phyloP scores from a whole-genome alignment of 805 yeast genomes.

The Blastobotrys attinorum region DNA sequence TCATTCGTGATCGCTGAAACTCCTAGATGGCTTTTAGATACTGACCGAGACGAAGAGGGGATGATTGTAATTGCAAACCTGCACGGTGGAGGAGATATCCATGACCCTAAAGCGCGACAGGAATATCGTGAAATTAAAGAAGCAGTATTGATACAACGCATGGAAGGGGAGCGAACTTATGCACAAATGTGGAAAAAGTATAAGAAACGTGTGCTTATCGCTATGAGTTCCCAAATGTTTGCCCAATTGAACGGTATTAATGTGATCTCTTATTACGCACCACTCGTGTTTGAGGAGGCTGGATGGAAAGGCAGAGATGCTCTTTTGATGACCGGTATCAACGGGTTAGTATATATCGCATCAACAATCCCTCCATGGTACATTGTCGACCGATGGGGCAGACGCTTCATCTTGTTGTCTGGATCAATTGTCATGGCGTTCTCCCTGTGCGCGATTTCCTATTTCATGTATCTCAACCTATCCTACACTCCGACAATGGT shows the following conservation, averaged over 20 bases:
- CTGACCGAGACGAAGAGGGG: conserved; percentile 74
- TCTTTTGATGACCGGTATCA: conserved; percentile 82
- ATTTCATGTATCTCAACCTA: conserved; percentile 44
- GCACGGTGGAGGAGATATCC: conserved; percentile 69
- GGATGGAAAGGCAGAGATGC: conserved; percentile 91
- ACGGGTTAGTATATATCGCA: conserved; percentile 48
- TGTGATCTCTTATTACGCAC: conserved; percentile 88
- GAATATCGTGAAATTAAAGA: conserved; percentile 82
- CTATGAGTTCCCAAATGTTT: conserved; percentile 84
- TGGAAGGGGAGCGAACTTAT: conserved; percentile 75
- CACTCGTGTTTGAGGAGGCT: conserved; percentile 87
- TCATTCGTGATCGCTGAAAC: conserved; percentile 76
- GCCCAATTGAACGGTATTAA: conserved; percentile 93
- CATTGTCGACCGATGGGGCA: conserved; percentile 84
- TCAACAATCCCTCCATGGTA: conserved; percentile 88
- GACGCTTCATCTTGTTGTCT: conserved; percentile 70
- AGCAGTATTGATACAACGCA: conserved; percentile 60
- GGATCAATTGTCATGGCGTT: conserved; percentile 79
- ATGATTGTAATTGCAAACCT: conserved; percentile 76
- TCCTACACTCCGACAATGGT: conserved; percentile 59
- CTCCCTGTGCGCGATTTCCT: conserved; percentile 57
- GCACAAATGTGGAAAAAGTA: conserved; percentile 69
- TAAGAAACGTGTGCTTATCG: conserved; percentile 70
- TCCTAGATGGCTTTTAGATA: conserved; percentile 84
- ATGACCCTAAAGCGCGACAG: conserved; percentile 55